phyloP scores from a whole-genome alignment of 768 basidiomycete species.

The Stropharia rugosoannulata region DNA sequence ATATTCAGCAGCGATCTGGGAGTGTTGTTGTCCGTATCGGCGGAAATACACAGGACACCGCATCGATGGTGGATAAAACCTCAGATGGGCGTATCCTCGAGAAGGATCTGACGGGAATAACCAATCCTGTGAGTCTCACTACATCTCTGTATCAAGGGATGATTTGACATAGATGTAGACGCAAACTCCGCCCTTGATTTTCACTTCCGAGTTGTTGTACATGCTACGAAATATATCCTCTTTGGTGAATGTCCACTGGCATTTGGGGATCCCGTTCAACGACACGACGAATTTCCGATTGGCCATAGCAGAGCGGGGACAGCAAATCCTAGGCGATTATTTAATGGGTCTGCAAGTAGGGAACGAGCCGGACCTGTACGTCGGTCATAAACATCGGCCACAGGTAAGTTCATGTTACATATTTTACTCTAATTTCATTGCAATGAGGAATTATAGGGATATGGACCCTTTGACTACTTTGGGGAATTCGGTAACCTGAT shows the following conservation, averaged over 20 bases:
- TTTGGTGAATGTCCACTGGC: constrained; percentile 66
- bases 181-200: constrained; percentile 67
- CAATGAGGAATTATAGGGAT: constrained; percentile 17
- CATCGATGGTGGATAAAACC: constrained; percentile 47
- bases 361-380: constrained; percentile 66
- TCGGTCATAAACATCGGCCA: constrained; percentile 37
- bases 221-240: constrained; percentile 63
- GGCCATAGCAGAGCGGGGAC: constrained; percentile 56
- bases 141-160: background rate
- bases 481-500: constrained; percentile 54
- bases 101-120: constrained; percentile 37
- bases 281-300: constrained; percentile 55
- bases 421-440: background rate
- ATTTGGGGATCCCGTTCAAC: constrained; percentile 68
- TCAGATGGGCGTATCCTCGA: constrained; percentile 46
- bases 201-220: constrained; percentile 66
- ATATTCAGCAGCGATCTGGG: constrained; percentile 63
- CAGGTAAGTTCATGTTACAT: background rate
- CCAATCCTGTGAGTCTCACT: constrained; percentile 37
- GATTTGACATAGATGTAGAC: constrained; percentile 37
- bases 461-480: constrained; percentile 46
- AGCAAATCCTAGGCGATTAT: constrained; percentile 63
- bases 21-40: constrained; percentile 67
- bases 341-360: constrained; percentile 73
- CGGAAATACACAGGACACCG: constrained; percentile 78